phyloP scores from a whole-genome alignment of 129 eudicot genomes.

The Apium graveolens region DNA sequence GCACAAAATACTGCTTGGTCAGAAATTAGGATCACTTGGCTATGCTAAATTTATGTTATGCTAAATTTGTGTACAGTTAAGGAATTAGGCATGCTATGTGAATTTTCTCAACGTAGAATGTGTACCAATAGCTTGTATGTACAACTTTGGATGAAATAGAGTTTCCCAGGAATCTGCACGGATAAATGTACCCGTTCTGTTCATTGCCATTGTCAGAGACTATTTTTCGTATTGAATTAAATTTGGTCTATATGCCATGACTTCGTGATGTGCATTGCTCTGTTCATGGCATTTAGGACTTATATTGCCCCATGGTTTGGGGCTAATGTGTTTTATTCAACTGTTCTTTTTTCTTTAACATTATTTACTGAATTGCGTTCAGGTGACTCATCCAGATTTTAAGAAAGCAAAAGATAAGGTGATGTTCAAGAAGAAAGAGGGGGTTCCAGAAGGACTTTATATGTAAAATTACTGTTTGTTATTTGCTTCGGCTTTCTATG shows the following conservation, averaged over 20 bases:
- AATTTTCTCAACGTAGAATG: neutral
- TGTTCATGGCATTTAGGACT: neutral
- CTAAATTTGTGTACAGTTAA: no score
- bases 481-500: neutral
- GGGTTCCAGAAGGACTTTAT: constrained; percentile 96
- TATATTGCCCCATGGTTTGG: neutral
- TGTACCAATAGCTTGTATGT: neutral
- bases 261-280: neutral
- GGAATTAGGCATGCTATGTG: neutral
- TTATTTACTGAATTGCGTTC: neutral
- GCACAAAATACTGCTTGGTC: no score
- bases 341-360: neutral
- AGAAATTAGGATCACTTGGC: no score
- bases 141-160: neutral
- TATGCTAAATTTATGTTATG: no score
- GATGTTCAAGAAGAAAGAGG: constrained; percentile 98
- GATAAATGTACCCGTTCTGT: neutral
- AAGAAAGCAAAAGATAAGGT: constrained; percentile 99
- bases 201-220: neutral
- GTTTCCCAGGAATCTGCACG: neutral
- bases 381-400: constrained; percentile 88
- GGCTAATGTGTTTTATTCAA: neutral
- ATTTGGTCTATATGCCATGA: neutral
- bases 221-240: neutral
- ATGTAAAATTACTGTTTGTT: constrained; percentile 34